Percentiles rank a stretch among this genome's conserved stretches.
phyloP scores from a whole-genome alignment of 768 basidiomycete genomes.

The Termitomyces sp. region DNA sequence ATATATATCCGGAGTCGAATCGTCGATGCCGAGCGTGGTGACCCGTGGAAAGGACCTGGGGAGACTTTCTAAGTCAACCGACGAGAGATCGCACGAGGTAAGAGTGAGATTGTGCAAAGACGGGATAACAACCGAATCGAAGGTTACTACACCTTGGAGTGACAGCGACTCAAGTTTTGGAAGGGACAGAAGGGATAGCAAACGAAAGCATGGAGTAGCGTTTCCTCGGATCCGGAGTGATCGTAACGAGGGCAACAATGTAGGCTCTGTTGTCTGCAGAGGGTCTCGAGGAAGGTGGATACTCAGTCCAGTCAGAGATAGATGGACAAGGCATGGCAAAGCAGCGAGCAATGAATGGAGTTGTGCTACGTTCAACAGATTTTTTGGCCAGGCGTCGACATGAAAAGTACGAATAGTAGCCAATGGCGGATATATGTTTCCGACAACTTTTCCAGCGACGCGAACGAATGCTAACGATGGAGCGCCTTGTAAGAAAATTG shows the following conservation, averaged over 20 bases:
- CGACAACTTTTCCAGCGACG: conserved; percentile 35
- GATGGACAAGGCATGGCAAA: conserved; percentile 32
- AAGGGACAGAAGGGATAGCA: conserved; percentile 30
- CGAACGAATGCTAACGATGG: conserved; percentile 35
- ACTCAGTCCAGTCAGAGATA: conserved; percentile 36
- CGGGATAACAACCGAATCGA: conserved; percentile 27
- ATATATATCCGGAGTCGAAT: conserved; percentile 25
- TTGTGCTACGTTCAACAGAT: conserved; percentile 29
- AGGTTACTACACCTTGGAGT: conserved; percentile 29
- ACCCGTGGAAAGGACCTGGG: conserved; percentile 31
- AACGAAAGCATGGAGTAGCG: conserved; percentile 25
- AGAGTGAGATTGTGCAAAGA: conserved; percentile 29
- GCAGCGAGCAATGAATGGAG: conserved; percentile 28
- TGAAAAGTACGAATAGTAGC: conserved; percentile 33
- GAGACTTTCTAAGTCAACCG: conserved; percentile 25
- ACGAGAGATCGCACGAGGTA: conserved; percentile 28
- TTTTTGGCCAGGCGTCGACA: conserved; percentile 34
- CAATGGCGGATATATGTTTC: conserved; percentile 34
- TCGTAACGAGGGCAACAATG: conserved; percentile 28
- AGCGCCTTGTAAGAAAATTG: conserved; percentile 27
- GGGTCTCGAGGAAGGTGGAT: conserved; percentile 30
- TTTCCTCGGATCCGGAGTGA: conserved; percentile 37
- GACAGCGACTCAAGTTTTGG: conserved; percentile 30
- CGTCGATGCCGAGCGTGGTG: conserved; percentile 28
- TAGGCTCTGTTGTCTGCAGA: conserved; percentile 21